Evolutionary conservation across 805 yeast species (phyloP).

Genomic region (Kuraishia hungarica): DNA sequence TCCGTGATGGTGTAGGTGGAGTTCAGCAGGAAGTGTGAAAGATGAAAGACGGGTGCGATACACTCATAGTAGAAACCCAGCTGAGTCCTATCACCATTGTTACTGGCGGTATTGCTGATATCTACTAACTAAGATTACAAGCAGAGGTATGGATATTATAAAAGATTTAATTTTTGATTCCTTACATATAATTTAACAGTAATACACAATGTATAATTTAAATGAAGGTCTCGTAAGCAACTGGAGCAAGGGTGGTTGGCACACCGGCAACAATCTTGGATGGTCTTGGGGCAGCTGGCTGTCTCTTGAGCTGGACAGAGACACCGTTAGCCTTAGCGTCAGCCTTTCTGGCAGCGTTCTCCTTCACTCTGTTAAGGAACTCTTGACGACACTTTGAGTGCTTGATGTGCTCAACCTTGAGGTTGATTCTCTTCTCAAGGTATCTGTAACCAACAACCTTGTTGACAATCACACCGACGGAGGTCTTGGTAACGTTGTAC

Average conservation of each 20-base stretch:
- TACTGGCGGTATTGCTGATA: too few species aligned
- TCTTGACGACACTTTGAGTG: conserved; percentile 99
- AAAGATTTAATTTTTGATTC: not conserved
- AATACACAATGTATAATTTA: conserved; percentile 30
- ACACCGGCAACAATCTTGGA: conserved; percentile 77
- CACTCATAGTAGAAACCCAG: too few species aligned
- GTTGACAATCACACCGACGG: conserved; percentile 98
- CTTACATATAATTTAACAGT: not conserved
- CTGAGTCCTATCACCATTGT: too few species aligned
- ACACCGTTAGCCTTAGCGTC: conserved; percentile 96
- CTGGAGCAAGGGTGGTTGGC: conserved; percentile 98
- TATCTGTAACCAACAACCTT: conserved; percentile 99
- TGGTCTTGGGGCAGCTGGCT: conserved; percentile 96
- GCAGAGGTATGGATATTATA: not conserved
- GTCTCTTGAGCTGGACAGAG: conserved; percentile 91
- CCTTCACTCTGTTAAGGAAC: conserved; percentile 96
- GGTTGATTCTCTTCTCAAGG: conserved; percentile 97
- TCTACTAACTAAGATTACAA: too few species aligned
- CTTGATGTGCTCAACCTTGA: conserved; percentile 97
- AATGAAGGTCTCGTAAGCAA: conserved; percentile 99
- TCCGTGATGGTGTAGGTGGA: too few species aligned
- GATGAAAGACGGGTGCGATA: too few species aligned
- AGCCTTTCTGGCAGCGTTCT: conserved; percentile 85
- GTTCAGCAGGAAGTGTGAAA: too few species aligned
- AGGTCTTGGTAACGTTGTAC: conserved; percentile 96